Evolutionary conservation across 352 stramenopile species (phyloP).

Genomic region (Globisporangium ultimum): DNA sequence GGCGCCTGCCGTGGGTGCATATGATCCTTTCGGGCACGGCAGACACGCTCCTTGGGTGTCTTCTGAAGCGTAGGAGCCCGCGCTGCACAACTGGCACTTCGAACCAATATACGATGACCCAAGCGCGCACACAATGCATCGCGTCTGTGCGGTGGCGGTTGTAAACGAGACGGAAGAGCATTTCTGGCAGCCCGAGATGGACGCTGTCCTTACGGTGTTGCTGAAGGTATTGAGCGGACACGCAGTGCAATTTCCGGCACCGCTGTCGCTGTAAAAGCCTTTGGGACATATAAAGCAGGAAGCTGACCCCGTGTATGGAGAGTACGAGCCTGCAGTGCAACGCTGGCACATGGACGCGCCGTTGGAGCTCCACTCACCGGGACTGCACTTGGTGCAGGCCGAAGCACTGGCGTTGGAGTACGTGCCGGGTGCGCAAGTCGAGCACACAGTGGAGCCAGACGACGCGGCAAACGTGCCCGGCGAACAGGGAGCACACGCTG

Average conservation of each 20-base stretch:
- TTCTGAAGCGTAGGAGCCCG: constrained; percentile 30
- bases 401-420: constrained; percentile 42
- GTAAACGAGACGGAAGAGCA: constrained; percentile 43
- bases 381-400: constrained; percentile 32
- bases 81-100: constrained; percentile 32
- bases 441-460: constrained; percentile 17
- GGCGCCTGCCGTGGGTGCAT: constrained; percentile 19
- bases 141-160: constrained; percentile 22
- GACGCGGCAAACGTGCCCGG: constrained; percentile 25
- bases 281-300: constrained; percentile 48
- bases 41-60: constrained; percentile 33
- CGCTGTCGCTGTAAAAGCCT: constrained; percentile 57
- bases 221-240: constrained; percentile 58
- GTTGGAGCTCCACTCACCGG: constrained; percentile 38
- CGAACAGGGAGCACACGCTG: constrained; percentile 27
- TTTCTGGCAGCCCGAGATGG: constrained; percentile 19
- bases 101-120: constrained; percentile 23
- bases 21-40: constrained; percentile 40
- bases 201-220: constrained; percentile 13
- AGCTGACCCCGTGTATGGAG: constrained; percentile 29
- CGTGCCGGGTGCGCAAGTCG: constrained; percentile 22
- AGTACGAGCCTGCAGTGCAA: constrained; percentile 48
- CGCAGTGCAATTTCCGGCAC: constrained; percentile 24
- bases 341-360: constrained; percentile 29
- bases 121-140: constrained; percentile 23